Evolutionary conservation across 2,329 filamentous ascomycete genomes (phyloP).

Genomic region (Daldinia sp.): DNA sequence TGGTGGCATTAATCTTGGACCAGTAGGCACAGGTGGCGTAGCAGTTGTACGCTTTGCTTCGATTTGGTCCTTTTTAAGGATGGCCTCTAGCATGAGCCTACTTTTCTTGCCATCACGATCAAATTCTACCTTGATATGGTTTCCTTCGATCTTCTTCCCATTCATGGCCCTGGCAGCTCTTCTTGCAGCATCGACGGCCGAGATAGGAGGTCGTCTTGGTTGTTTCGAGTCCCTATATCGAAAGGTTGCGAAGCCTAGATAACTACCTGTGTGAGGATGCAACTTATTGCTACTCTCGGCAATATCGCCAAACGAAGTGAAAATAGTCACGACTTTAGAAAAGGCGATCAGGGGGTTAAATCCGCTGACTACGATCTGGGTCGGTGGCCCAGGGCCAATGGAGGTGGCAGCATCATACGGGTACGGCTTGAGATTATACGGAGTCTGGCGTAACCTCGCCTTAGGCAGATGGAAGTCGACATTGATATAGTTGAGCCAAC

Average conservation of each 20-base stretch:
- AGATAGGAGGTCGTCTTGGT: constrained; percentile 62
- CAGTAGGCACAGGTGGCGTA: constrained; percentile 38
- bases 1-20: constrained; percentile 46
- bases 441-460: constrained; percentile 73
- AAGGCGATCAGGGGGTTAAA: constrained; percentile 91
- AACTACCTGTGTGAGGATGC: constrained; percentile 92
- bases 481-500: constrained; percentile 71
- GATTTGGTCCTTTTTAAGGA: constrained; percentile 73
- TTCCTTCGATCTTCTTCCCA: constrained; percentile 80
- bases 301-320: constrained; percentile 85
- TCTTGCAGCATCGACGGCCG: constrained; percentile 82
- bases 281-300: constrained; percentile 92
- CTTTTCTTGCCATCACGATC: constrained; percentile 90
- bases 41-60: constrained; percentile 55
- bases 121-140: constrained; percentile 81
- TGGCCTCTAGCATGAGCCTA: constrained; percentile 76
- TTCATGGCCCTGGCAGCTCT: constrained; percentile 80
- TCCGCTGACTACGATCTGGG: constrained; percentile 92
- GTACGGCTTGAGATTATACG: constrained; percentile 84
- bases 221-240: constrained; percentile 79
- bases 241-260: constrained; percentile 91
- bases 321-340: constrained; percentile 76
- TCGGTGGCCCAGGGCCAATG: constrained; percentile 86
- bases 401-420: constrained; percentile 83
- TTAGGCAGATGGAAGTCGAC: constrained; percentile 75